Base-by-base conservation (phyloP, 441 rosid genomes). In the Daphne laureola region DNA sequence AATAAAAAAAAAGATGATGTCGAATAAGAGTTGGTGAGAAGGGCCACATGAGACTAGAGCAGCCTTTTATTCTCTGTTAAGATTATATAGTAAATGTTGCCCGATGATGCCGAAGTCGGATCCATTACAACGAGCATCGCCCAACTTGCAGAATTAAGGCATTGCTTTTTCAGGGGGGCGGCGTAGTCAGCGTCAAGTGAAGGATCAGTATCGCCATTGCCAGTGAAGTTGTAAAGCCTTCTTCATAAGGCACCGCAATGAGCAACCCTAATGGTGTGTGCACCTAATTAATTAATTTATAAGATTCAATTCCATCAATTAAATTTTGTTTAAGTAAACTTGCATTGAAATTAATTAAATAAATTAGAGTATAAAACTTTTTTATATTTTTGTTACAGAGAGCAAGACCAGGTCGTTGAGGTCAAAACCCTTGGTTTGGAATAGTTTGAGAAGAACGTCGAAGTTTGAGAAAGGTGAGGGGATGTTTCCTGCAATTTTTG, bases 201-300 rank as follows among this genome's bases (percentile, higher is more conserved):
- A 50, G 90, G 93, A 55, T 87, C 90, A 5, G 73, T 58, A 42
- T 76, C 88, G 0, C 83, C 86, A 45, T 78, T 80, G 41, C 88
- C 90, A 12, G 86, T 74, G 83, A 87, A 87, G 69, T 87, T 87
- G 57, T 71, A 82, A 3, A 87, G 72, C 54, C 93, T 73, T 57
- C 75, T 58, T 57, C 82, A 73, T 53, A 78, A 63, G 23, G 63
- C 4, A 25, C 45, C 76, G 58, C 91, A 31, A 23, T 38, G 94
- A 11, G 79, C 78, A 31, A 74, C 65, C 42, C 91, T 91, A n/a
- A 85, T 70, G 1, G 84, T 83, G 59, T 88, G 94, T 12, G 82
- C 93, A 23, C 96, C 89, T 81, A 35, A 35, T n/a, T 41, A 9
- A 15, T 3, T 11, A n/a, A n/a, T n/a, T n/a, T n/a, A n/a, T n/a